These are phyloP conservation scores for Amanita rubescens DNA, from an alignment of 768 basidiomycete species.

Conservation along the genomic window DNA sequence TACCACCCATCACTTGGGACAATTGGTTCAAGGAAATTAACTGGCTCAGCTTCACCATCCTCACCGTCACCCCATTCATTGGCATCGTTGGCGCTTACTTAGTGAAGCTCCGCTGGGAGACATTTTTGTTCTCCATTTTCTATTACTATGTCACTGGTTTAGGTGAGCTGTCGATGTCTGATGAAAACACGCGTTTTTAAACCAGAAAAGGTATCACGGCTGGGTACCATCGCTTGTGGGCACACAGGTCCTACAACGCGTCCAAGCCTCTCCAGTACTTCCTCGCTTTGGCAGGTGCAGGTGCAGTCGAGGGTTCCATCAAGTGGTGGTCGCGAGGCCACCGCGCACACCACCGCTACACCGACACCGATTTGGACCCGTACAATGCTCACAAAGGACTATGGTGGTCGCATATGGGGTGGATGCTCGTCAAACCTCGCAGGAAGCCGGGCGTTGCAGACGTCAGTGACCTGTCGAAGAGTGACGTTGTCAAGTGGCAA, in stretches of 20 bases:
- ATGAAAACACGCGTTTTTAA: not conserved
- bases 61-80: constrained; percentile 66
- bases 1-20: constrained; percentile 59
- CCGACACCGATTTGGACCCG: constrained; percentile 94
- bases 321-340: constrained; percentile 99
- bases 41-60: constrained; percentile 69
- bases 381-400: constrained; percentile 91
- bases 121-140: constrained; percentile 43
- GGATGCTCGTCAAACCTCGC: constrained; percentile 92
- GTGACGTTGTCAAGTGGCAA: constrained; percentile 79
- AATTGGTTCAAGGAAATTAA: constrained; percentile 59
- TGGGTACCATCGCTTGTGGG: constrained; percentile 97
- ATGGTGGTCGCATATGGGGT: constrained; percentile 80
- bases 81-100: constrained; percentile 66
- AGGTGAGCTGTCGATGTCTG: constrained; percentile 37
- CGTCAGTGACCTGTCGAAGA: constrained; percentile 78
- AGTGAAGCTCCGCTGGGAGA: constrained; percentile 65
- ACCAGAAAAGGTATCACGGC: constrained; percentile 63
- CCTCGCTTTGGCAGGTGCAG: constrained; percentile 79
- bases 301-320: constrained; percentile 94
- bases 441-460: constrained; percentile 88
- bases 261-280: constrained; percentile 77
- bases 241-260: constrained; percentile 94
- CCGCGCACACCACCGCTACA: constrained; percentile 95
- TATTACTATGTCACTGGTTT: constrained; percentile 52